A percentile compares a stretch with the other conserved stretches of the same genome.
Conservation (phyloP, 164 flowering plant species). For the Tetrastigma voinierianum region DNA sequence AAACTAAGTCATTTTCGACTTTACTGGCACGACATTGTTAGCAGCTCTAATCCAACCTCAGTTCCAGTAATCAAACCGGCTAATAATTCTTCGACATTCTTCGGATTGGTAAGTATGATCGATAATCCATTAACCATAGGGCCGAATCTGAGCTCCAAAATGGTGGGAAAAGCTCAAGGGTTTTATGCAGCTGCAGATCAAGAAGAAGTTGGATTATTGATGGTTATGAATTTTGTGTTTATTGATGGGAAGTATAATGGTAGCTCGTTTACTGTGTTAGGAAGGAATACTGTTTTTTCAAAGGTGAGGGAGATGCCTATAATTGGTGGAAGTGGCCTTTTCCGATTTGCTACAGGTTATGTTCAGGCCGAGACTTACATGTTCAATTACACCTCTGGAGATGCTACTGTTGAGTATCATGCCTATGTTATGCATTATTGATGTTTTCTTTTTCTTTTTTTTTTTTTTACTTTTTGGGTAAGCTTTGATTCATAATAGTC, state of each 20-base stretch:
- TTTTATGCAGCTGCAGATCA: conserved; percentile 27
- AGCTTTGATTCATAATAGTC: too few species aligned
- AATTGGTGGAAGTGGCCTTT: conserved; percentile 38
- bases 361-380: conserved; percentile 1
- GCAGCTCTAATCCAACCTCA: not conserved
- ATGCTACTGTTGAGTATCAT: conserved; percentile 17
- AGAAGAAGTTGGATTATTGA: conserved; percentile 20
- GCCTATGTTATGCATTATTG: conserved; percentile 11
- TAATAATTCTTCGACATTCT: too few species aligned
- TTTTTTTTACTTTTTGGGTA: too few species aligned
- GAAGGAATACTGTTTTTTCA: too few species aligned
- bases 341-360: conserved; percentile 14
- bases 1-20: conserved; percentile 15
- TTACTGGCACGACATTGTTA: conserved; percentile 17
- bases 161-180: conserved; percentile 37
- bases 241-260: conserved; percentile 33
- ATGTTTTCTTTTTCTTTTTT: too few species aligned
- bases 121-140: conserved; percentile 32
- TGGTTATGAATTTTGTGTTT: conserved; percentile 38
- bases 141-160: conserved; percentile 23
- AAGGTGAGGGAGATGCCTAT: conserved; percentile 39
- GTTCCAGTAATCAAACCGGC: too few species aligned
- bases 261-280: conserved; percentile 31
- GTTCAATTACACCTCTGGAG: not conserved
- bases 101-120: conserved; percentile 25